Conservation (phyloP, 257 asterid species). For the Osmanthus fragrans region DNA sequence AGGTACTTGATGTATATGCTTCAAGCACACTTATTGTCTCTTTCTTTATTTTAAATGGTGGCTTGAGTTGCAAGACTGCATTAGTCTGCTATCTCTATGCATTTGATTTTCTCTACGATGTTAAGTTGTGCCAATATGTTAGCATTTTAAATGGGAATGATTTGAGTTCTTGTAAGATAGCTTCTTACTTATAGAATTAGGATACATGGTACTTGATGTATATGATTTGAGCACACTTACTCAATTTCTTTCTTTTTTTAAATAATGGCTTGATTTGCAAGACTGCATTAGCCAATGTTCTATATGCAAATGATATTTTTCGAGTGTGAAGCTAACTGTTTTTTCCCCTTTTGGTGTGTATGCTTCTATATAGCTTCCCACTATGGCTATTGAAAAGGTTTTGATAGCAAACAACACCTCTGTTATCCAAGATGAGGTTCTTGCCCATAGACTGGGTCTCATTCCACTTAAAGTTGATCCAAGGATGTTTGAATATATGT, state of each 20-base stretch:
- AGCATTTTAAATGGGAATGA: slow-evolving; percentile 16
- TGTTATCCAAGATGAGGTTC: slow-evolving; percentile 94
- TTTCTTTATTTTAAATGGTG: background rate
- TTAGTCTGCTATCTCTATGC: background rate
- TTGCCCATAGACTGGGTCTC: slow-evolving; percentile 91
- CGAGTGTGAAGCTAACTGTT: background rate
- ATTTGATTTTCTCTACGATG: background rate
- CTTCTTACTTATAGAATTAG: no score
- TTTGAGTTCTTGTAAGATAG: background rate
- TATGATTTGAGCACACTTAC: no score
- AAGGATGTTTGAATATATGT: slow-evolving; percentile 66
- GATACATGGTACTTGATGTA: no score
- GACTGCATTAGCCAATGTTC: background rate
- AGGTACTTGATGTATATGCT: background rate
- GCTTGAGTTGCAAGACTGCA: background rate
- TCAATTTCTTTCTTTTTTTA: no score
- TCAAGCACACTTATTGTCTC: background rate
- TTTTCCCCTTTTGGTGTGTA: slow-evolving; percentile 14
- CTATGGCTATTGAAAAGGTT: slow-evolving; percentile 96
- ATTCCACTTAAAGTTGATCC: slow-evolving; percentile 89
- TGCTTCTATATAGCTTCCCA: slow-evolving; percentile 63
- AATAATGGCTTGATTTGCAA: no score
- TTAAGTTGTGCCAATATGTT: background rate
- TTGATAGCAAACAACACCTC: slow-evolving; percentile 91
- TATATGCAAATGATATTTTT: slow-evolving; percentile 10